These are phyloP conservation scores for Penicillium lividum DNA, from an alignment of 495 filamentous ascomycete genomes.

Conservation along the genomic window DNA sequence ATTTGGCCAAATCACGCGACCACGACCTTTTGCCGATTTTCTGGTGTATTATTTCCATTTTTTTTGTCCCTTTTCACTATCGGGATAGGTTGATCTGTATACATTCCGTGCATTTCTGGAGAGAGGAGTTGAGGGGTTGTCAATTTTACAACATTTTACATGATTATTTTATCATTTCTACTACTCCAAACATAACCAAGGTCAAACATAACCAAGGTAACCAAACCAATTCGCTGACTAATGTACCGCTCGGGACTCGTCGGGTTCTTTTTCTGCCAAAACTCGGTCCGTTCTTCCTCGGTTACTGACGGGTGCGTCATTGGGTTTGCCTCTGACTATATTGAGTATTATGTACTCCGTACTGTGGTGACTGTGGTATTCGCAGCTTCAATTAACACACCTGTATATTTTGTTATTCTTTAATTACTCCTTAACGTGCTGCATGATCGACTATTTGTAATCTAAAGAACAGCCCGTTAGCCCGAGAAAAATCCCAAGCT, in stretches of 20 bases:
- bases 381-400: not conserved
- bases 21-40: conserved; percentile 5
- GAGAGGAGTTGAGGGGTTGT: conserved; percentile 15
- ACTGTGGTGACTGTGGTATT: not conserved
- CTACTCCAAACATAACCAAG: not conserved
- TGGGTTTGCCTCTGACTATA: not conserved
- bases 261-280: conserved; percentile 5
- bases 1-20: conserved; percentile 14
- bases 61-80: conserved; percentile 10
- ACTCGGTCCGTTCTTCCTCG: conserved; percentile 9
- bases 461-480: conserved; percentile 35
- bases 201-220: no score
- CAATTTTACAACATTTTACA: conserved; percentile 3
- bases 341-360: not conserved
- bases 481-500: conserved; percentile 25
- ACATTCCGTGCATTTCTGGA: conserved; percentile 28
- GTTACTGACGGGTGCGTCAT: conserved; percentile 6
- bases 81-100: conserved; percentile 14
- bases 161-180: not conserved
- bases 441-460: conserved; percentile 10
- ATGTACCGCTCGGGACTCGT: conserved; percentile 5
- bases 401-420: not conserved
- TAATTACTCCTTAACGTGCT: not conserved
- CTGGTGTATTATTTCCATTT: conserved; percentile 8
- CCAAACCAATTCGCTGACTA: not conserved